Evolutionary conservation across 1,139 yeast species (phyloP).

Genomic region (Saccharomyces hybrid): DNA sequence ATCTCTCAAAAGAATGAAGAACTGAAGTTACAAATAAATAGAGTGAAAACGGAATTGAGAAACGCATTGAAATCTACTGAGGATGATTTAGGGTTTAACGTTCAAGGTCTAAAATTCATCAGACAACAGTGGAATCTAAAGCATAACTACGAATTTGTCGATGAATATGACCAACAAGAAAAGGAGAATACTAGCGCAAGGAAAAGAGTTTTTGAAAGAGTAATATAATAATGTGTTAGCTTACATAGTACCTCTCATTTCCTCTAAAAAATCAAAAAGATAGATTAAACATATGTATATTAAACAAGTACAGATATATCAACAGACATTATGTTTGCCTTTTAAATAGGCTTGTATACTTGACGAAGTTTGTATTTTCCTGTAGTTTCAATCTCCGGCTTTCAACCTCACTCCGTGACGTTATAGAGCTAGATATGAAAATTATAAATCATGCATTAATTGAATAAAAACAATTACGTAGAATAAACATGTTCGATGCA

Average conservation of each 20-base stretch:
- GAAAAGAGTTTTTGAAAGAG: conserved; percentile 59
- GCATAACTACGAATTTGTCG: conserved; percentile 69
- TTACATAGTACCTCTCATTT: background rate
- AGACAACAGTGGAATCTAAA: conserved; percentile 71
- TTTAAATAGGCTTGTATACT: background rate
- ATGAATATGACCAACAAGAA: conserved; percentile 53
- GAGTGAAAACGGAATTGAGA: conserved; percentile 52
- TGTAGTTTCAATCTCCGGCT: too few relatives aligned
- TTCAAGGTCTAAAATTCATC: conserved; percentile 70
- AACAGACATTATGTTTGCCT: background rate
- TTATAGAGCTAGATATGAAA: background rate
- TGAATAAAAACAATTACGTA: background rate
- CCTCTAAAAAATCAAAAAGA: background rate
- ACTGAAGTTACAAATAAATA: conserved; percentile 52
- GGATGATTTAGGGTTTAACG: conserved; percentile 71
- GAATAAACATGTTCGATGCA: background rate
- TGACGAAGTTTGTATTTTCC: background rate
- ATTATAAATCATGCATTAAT: background rate
- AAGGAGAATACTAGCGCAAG: conserved; percentile 48
- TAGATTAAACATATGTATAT: background rate
- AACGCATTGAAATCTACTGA: conserved; percentile 45
- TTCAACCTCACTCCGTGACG: background rate
- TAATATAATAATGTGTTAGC: conserved; percentile 11
- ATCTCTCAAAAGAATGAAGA: conserved; percentile 55
- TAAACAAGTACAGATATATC: background rate